Evolutionary conservation across 2,329 filamentous ascomycete species (phyloP), one percentile per base, ranked within the genome.

Genomic region (Verticillium albo-atrum): DNA sequence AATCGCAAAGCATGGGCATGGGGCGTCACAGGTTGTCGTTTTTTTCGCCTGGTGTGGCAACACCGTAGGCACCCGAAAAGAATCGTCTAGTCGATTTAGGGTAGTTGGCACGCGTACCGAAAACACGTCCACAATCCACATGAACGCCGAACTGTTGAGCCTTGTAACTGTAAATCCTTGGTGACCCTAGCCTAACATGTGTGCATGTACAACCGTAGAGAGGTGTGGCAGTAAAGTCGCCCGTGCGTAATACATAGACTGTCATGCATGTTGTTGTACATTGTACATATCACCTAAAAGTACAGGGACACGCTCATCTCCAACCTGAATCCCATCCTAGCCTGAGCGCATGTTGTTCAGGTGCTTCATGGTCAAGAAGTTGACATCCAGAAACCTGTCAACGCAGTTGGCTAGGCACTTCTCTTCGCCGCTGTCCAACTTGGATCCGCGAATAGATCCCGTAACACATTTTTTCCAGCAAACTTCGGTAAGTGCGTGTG

Each of bases 401-500:
- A 98, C 92, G 71, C 95, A 99, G 80, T 97, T 97, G 73, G 88
- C 82, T 73, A 97, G 84, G 75, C 95, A 99, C 9, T 81, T 77
- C 78, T 95, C 89, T 79, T 99, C 95, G 62, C 76, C 79, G 69
- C 82, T 84, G 66, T 96, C 91, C 66, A 99, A 80, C 68, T 86
- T 85, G 28, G 86, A 84, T 62, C 82, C 84, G 66, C 88, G 87
- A 72, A 97, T 89, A 60, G 81, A 82, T 58, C 86, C 81, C 9
- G 90, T 89, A 62, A 97, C 82, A 81, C 95, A 99, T 79, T 97
- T 98, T 72, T 88, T 92, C 88, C 93, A 99, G 84, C 95, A 99
- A 62, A 90, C 85, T 68, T 95, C 89, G 51, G 81, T 85, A 57
- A 86, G 69, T 63, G 71, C 75, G 70, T 85, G 82, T 14, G 82